A percentile compares a stretch with the other conserved stretches of the same genome.
phyloP scores from a whole-genome alignment of 2,329 filamentous ascomycete genomes.

The Plectosphaerella cucumerina region DNA sequence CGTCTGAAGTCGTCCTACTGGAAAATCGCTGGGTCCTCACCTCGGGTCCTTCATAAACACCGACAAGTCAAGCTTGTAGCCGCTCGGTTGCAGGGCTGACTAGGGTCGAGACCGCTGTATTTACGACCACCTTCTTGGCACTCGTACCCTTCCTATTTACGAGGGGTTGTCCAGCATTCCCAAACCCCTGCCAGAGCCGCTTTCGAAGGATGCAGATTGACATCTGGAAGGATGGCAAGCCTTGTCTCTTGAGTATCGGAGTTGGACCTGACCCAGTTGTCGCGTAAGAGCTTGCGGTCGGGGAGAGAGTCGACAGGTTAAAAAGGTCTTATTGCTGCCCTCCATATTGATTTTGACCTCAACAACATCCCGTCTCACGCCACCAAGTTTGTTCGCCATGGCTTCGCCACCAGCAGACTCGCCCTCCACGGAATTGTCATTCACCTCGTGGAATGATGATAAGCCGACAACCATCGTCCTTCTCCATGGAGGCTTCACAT shows the following conservation, averaged over 20 bases:
- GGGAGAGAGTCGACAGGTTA: too few relatives aligned
- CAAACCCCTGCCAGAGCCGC: too few relatives aligned
- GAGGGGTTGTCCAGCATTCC: too few relatives aligned
- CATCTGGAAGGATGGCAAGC: background rate
- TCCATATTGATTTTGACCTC: background rate
- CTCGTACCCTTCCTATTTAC: too few relatives aligned
- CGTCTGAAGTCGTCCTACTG: too few relatives aligned
- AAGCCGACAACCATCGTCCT: constrained; percentile 23
- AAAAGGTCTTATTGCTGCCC: background rate
- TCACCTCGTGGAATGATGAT: constrained; percentile 17
- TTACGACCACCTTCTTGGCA: background rate
- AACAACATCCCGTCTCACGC: background rate
- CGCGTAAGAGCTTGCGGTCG: too few relatives aligned
- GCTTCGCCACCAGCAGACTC: background rate
- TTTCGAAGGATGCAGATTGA: background rate
- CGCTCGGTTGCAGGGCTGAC: background rate
- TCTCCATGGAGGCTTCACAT: constrained; percentile 26
- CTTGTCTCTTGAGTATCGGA: too few relatives aligned
- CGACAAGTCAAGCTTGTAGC: background rate
- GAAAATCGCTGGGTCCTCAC: too few relatives aligned
- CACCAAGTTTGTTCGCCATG: background rate
- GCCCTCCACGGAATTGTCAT: background rate
- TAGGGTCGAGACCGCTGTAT: too few relatives aligned
- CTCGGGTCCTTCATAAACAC: background rate
- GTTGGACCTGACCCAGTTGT: too few relatives aligned